Evolutionary conservation across 139 green algal species (phyloP).

Genomic region (Tetradesmus lagerheimii): DNA sequence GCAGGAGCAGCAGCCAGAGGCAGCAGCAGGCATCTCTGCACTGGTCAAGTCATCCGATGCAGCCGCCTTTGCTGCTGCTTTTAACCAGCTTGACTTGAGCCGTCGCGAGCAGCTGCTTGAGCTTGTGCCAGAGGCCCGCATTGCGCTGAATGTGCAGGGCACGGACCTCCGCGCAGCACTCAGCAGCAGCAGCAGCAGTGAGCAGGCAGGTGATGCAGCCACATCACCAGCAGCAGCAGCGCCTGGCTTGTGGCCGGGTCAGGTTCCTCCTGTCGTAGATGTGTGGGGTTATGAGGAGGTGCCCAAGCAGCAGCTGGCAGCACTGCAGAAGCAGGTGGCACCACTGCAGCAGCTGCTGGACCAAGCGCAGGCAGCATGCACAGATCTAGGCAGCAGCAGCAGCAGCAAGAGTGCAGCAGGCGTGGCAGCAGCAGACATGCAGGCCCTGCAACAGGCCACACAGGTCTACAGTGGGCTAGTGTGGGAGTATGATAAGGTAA

Average conservation of each 20-base stretch:
- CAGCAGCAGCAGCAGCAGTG: not conserved
- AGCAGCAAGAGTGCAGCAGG: not conserved
- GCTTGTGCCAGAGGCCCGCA: not conserved
- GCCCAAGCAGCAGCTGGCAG: not conserved
- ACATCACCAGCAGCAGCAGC: slow-evolving; percentile 1
- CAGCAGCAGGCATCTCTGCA: not conserved
- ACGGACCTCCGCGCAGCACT: slow-evolving; percentile 29
- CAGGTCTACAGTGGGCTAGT: slow-evolving; percentile 30
- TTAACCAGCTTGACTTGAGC: slow-evolving; percentile 21
- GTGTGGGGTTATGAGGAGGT: slow-evolving; percentile 47
- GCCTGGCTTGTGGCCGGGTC: slow-evolving; percentile 18
- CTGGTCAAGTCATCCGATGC: not conserved
- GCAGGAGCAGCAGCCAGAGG: slow-evolving; percentile 24
- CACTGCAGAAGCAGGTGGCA: slow-evolving; percentile 6
- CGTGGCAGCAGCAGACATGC: not conserved
- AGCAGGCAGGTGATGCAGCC: not conserved
- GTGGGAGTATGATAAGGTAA: slow-evolving; percentile 35
- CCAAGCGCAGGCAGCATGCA: not conserved
- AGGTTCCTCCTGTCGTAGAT: slow-evolving; percentile 30
- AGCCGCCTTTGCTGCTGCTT: slow-evolving; percentile 9
- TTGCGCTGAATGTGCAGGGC: slow-evolving; percentile 26
- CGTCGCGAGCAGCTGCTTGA: slow-evolving; percentile 38
- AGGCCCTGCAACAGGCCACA: not conserved
- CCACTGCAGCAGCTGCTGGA: slow-evolving; percentile 3
- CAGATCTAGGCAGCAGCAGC: not conserved